Percentiles rank a stretch among this genome's conserved stretches.
These are phyloP conservation scores for Aspergillus funiculosus DNA, from an alignment of 495 filamentous ascomycete genomes.

Conservation along the genomic window DNA sequence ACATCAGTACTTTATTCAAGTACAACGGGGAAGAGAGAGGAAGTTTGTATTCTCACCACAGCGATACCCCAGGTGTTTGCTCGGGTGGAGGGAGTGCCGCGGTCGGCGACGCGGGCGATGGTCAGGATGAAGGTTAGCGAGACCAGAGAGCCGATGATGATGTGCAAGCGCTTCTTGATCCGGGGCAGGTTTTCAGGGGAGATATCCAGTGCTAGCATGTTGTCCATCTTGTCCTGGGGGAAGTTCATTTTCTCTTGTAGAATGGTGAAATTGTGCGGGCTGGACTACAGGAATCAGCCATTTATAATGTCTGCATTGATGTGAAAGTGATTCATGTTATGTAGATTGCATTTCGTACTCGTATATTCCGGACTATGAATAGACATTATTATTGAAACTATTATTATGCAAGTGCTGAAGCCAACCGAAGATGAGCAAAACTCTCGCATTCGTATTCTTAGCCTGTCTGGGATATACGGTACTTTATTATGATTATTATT, in stretches of 20 bases:
- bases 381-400: background rate
- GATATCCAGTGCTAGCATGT: slow-evolving; percentile 3
- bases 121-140: slow-evolving; percentile 20
- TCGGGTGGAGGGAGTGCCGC: slow-evolving; percentile 19
- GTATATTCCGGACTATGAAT: no score
- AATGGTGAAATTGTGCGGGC: background rate
- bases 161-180: slow-evolving; percentile 17
- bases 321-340: no score
- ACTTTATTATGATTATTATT: background rate
- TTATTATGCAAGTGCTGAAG: background rate
- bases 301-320: no score
- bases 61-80: slow-evolving; percentile 27
- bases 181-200: background rate
- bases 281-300: no score
- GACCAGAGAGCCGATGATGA: slow-evolving; percentile 16
- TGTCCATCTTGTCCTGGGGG: background rate
- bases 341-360: no score
- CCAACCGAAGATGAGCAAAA: background rate
- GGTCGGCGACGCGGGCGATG: slow-evolving; percentile 20
- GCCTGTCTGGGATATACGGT: background rate
- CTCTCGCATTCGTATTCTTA: background rate
- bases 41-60: slow-evolving; percentile 23
- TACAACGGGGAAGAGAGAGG: background rate
- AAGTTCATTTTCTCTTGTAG: background rate
- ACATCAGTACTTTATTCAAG: background rate